A percentile compares a stretch with the other conserved stretches of the same genome.
phyloP scores from a whole-genome alignment of 345 rosid species.

The Zanthoxylum bungeanum region DNA sequence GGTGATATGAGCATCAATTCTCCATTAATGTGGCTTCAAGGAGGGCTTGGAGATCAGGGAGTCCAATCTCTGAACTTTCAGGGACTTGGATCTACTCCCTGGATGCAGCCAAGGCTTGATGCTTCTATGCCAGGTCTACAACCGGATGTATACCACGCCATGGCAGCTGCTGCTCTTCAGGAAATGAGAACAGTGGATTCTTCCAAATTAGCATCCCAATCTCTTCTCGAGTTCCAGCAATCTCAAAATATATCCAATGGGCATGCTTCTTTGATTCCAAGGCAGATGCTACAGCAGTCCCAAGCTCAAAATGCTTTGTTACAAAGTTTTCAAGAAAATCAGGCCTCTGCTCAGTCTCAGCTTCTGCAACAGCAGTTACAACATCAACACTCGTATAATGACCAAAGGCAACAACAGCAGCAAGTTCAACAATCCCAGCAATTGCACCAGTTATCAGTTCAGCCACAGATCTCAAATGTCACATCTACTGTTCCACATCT shows the following conservation, averaged over 20 bases:
- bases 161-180: constrained; percentile 50
- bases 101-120: constrained; percentile 43
- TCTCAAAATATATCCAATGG: constrained; percentile 22
- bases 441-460: constrained; percentile 24
- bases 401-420: constrained; percentile 34
- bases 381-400: constrained; percentile 26
- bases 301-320: constrained; percentile 29
- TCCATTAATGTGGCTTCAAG: constrained; percentile 48
- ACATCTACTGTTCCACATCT: constrained; percentile 32
- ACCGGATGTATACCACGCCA: constrained; percentile 45
- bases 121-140: constrained; percentile 35
- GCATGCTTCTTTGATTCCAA: constrained; percentile 27
- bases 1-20: constrained; percentile 35
- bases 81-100: constrained; percentile 38
- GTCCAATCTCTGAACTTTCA: constrained; percentile 39
- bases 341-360: constrained; percentile 33
- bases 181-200: constrained; percentile 42
- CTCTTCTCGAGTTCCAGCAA: constrained; percentile 37
- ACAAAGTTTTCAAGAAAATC: constrained; percentile 28
- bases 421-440: constrained; percentile 32
- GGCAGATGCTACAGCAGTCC: constrained; percentile 36
- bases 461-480: constrained; percentile 25
- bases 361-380: constrained; percentile 36
- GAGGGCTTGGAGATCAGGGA: constrained; percentile 42
- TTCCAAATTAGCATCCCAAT: constrained; percentile 32